Percentiles rank a stretch among this genome's conserved stretches.
phyloP scores from a whole-genome alignment of 176 grass and related monocot genomes.

The Carex myosuroides region DNA sequence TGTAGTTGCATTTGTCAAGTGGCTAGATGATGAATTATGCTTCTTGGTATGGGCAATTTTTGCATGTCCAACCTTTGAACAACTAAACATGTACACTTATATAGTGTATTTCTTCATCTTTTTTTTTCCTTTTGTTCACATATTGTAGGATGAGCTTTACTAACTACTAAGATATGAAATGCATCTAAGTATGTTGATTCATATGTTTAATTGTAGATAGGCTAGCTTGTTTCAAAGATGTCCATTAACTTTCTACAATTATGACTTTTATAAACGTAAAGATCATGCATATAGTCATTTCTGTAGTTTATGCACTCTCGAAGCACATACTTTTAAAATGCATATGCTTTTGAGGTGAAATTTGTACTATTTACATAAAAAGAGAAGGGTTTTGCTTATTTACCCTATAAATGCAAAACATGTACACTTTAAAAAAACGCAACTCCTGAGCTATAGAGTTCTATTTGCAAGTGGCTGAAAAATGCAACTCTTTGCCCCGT shows the following conservation, averaged over 20 bases:
- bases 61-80: neutral
- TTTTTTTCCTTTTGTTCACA: constrained; percentile 10
- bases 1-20: constrained; percentile 97
- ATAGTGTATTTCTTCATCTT: constrained; percentile 1
- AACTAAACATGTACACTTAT: constrained; percentile 11
- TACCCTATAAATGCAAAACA: neutral
- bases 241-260: neutral
- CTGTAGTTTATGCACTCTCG: neutral
- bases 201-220: neutral
- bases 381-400: neutral
- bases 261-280: neutral
- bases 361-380: neutral
- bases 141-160: neutral
- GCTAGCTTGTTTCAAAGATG: neutral
- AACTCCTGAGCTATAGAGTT: neutral
- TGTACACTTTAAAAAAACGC: neutral
- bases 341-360: neutral
- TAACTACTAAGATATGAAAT: neutral
- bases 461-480: neutral
- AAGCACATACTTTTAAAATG: neutral
- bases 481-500: neutral
- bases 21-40: constrained; percentile 96
- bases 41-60: constrained; percentile 59
- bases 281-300: neutral
- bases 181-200: neutral